Base-by-base conservation (phyloP, 2,329 filamentous ascomycete genomes). In the Fusarium palustre region DNA sequence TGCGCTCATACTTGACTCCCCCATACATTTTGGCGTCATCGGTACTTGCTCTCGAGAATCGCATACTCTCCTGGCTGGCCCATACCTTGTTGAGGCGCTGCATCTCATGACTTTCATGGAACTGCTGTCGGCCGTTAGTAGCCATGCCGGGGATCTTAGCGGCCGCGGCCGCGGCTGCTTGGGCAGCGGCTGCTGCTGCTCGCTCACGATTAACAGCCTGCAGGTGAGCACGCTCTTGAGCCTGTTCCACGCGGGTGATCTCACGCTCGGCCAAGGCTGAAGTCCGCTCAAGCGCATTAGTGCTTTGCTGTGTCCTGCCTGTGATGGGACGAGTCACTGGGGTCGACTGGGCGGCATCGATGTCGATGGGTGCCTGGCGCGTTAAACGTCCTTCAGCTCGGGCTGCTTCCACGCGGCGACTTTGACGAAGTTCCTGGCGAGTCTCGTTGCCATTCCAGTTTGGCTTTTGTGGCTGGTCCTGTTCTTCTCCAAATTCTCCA, bases 1-100 rank as follows among this genome's bases (percentile, higher is more conserved):
- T 90, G 55, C 87, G 84, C 76, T 89, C 87, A 68, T 90, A 91
- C 75, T 87, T 89, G 73, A 89, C 79, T 25, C 87, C 88, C 28
- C 82, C 82, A 70, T 87, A 84, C 18, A 87, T 84, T 76, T 87
- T 90, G 55, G 84, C 83, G 24, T 88, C 85, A 18, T 88, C 82
- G 12, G 79, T 76, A 4, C 77, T 81, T 9, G 78, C 78, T 36
- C 79, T 80, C 55, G 48, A 52, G 34, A 82, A 77, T 5, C 84
- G 79, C 12, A 83, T 77, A 4, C 80, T 80, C 72, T 88, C 86
- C 66, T 88, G 86, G 2, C 82, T 79, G 0, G 80, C 82, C 87
- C 87, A 89, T 1, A 88, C 82, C 63, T 83, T 82, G 66, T 88
- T 86, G 24, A 88, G 80, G 3, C 85, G 81, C 54, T 83, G 81